A percentile compares a stretch with the other conserved stretches of the same genome.
Evolutionary conservation across 257 asterid species (phyloP).

Genomic region (Penstemon davidsonii): DNA sequence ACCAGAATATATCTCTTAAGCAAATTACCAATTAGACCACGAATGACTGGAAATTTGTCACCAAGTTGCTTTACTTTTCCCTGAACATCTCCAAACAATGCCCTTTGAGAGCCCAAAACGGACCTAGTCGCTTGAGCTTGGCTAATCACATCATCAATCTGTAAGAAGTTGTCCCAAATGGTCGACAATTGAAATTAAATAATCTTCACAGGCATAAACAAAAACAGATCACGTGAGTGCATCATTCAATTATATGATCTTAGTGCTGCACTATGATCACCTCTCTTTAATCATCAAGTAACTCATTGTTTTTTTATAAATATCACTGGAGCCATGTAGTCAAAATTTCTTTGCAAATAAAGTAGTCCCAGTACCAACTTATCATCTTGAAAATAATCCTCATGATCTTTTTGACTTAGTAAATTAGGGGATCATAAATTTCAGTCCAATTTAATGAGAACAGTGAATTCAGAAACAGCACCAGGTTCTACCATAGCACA

Average conservation of each 20-base stretch:
- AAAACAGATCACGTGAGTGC: too few relatives aligned
- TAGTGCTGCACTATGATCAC: not conserved
- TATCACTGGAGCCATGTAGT: not conserved
- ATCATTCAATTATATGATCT: not conserved
- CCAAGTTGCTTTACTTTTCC: constrained; percentile 88
- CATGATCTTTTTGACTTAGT: constrained; percentile 11
- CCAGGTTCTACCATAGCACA: not conserved
- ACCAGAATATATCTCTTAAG: not conserved
- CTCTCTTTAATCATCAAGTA: constrained; percentile 4
- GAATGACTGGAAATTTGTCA: constrained; percentile 87
- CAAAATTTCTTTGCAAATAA: not conserved
- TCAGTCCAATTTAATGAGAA: constrained; percentile 1
- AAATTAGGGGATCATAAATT: constrained; percentile 6
- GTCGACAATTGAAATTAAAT: constrained; percentile 10
- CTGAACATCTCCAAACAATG: constrained; percentile 89
- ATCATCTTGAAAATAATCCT: not conserved
- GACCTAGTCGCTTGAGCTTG: constrained; percentile 97
- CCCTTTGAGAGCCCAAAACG: constrained; percentile 79
- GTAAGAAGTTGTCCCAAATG: constrained; percentile 23
- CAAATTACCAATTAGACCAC: constrained; percentile 79
- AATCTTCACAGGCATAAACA: constrained; percentile 3
- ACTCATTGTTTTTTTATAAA: not conserved
- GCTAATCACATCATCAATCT: constrained; percentile 93
- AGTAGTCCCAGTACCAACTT: not conserved
- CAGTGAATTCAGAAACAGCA: constrained; percentile 1